These are phyloP conservation scores for Rhodotorula sp. DNA, from an alignment of 1,284 basidiomycete species.

Conservation along the genomic window DNA sequence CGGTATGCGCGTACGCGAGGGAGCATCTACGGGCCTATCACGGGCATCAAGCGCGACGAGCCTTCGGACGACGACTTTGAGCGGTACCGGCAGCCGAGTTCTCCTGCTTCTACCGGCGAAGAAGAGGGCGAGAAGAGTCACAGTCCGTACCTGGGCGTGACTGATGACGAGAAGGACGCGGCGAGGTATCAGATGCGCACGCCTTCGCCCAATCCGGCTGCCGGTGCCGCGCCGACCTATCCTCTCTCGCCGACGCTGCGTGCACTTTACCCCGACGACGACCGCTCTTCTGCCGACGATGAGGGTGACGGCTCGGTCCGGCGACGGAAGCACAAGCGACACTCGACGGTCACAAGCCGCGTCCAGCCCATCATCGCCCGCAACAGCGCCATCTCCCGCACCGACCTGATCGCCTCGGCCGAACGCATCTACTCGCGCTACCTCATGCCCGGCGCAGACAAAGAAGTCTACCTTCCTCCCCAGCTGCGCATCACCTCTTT, in stretches of 20 bases:
- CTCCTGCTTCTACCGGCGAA: not conserved
- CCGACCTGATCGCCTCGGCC: slow-evolving; percentile 85
- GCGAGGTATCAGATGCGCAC: slow-evolving; percentile 26
- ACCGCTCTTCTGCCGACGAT: slow-evolving; percentile 3
- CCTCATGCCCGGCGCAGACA: slow-evolving; percentile 62
- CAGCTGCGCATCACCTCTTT: slow-evolving; percentile 76
- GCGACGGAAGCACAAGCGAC: slow-evolving; percentile 58
- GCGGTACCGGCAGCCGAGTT: not conserved
- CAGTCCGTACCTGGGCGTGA: not conserved
- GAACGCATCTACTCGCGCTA: slow-evolving; percentile 95
- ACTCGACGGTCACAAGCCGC: slow-evolving; percentile 56
- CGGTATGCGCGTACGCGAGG: slow-evolving; percentile 81
- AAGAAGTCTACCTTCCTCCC: slow-evolving; percentile 91
- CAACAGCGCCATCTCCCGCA: slow-evolving; percentile 81
- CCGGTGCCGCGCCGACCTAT: slow-evolving; percentile 22
- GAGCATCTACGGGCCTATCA: slow-evolving; percentile 84
- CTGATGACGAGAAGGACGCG: not conserved
- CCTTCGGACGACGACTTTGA: not conserved
- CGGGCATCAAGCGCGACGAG: slow-evolving; percentile 58
- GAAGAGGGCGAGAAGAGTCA: slow-evolving; percentile 5
- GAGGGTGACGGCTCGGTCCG: not conserved
- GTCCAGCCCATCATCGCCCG: slow-evolving; percentile 64
- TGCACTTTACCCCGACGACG: slow-evolving; percentile 44
- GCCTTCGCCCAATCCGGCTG: slow-evolving; percentile 35
- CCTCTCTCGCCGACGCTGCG: slow-evolving; percentile 44